Evolutionary conservation across 1,284 basidiomycete species (phyloP).

Genomic region (Coniferiporia sulphurascens): DNA sequence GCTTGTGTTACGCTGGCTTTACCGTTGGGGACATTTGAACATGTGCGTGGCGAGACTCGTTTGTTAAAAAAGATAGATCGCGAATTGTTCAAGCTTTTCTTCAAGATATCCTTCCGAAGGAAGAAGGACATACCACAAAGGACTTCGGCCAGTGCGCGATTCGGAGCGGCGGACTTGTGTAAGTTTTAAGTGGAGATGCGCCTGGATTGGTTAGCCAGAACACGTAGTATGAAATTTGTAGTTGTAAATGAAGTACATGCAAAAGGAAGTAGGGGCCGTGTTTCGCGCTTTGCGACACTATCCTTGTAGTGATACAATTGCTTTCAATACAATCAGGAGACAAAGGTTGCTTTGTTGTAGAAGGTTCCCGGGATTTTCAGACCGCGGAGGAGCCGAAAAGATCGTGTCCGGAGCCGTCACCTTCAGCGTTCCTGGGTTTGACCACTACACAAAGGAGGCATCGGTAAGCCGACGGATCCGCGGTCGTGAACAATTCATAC

Average conservation of each 20-base stretch:
- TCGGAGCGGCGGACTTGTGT: conserved; percentile 51
- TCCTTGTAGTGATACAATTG: not conserved
- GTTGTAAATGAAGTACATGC: not conserved
- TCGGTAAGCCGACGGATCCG: conserved; percentile 36
- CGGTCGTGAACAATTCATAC: conserved; percentile 37
- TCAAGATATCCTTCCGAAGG: conserved; percentile 60
- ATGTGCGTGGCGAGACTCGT: conserved; percentile 36
- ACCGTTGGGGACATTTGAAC: conserved; percentile 69
- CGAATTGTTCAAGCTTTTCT: not conserved
- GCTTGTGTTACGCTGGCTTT: conserved; percentile 71
- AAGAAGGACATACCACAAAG: conserved; percentile 51
- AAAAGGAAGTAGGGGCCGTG: not conserved
- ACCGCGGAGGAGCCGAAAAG: conserved; percentile 39
- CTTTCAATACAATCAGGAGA: conserved; percentile 46
- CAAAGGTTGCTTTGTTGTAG: conserved; percentile 90
- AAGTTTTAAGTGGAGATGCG: not conserved
- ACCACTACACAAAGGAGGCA: conserved; percentile 53
- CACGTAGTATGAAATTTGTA: not conserved
- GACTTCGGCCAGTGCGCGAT: conserved; percentile 64
- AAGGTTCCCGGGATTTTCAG: conserved; percentile 65
- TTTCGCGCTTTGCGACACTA: not conserved
- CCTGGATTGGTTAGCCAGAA: not conserved
- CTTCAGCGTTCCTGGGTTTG: conserved; percentile 68
- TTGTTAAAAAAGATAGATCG: not conserved
- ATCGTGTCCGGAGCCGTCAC: conserved; percentile 60